These are phyloP conservation scores for Cicer chorassanicum DNA, from an alignment of 306 rosid species.

Conservation along the genomic window DNA sequence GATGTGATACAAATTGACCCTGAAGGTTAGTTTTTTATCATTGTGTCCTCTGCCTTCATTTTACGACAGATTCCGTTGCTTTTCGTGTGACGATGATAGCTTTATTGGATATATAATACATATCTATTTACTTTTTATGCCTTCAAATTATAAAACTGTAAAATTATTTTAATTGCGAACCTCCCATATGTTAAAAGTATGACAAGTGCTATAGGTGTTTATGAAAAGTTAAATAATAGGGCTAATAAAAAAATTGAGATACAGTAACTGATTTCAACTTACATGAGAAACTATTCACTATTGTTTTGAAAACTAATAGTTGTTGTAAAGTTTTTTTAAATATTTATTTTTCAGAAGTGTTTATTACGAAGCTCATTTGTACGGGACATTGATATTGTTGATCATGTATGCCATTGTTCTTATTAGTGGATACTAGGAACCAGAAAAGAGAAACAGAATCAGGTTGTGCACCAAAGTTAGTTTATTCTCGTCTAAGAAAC, in stretches of 20 bases:
- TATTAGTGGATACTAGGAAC: slow-evolving; percentile 15
- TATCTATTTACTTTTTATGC: background rate
- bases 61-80: background rate
- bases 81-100: background rate
- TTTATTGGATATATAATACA: background rate
- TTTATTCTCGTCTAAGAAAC: slow-evolving; percentile 11
- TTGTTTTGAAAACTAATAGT: background rate
- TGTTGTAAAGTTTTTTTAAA: background rate
- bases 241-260: background rate
- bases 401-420: slow-evolving; percentile 29
- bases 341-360: background rate
- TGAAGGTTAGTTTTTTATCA: slow-evolving; percentile 35
- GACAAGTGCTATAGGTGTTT: background rate
- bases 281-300: background rate
- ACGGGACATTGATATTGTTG: slow-evolving; percentile 9
- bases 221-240: background rate
- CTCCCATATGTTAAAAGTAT: background rate
- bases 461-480: background rate
- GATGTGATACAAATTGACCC: slow-evolving; percentile 8
- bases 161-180: too few species aligned
- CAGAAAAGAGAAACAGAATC: slow-evolving; percentile 7
- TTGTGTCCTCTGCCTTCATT: background rate
- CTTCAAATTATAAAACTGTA: too few species aligned
- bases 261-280: background rate
- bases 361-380: background rate